These are phyloP conservation scores for Panellus pusillus DNA, from an alignment of 768 basidiomycete species.

Conservation along the genomic window DNA sequence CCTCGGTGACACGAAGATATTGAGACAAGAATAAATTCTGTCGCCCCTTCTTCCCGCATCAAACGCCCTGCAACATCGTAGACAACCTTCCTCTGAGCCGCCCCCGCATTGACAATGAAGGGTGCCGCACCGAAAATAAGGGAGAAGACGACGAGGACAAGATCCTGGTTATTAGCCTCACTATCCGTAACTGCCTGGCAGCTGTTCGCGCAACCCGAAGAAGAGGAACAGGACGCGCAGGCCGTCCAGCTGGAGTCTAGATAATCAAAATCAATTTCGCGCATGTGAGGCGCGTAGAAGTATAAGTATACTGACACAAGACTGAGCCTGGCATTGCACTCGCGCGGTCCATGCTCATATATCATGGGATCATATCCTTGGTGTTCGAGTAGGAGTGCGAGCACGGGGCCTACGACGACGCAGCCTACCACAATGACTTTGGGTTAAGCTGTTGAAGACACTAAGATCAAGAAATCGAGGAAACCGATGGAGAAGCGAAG, in stretches of 20 bases:
- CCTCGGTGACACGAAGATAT: not conserved
- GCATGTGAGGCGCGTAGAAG: not conserved
- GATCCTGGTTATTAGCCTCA: conserved; percentile 21
- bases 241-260: conserved; percentile 31
- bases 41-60: conserved; percentile 12
- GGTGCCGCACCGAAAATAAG: not conserved
- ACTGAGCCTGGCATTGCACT: conserved; percentile 30
- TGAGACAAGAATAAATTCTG: not conserved
- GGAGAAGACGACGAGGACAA: conserved; percentile 33
- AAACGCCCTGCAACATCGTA: conserved; percentile 20
- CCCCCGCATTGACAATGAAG: conserved; percentile 13
- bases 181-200: conserved; percentile 25
- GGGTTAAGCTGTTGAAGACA: conserved; percentile 9
- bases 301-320: conserved; percentile 27
- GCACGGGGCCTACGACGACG: conserved; percentile 41
- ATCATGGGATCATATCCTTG: conserved; percentile 39
- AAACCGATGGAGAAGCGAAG: too few relatives aligned
- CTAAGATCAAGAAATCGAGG: not conserved
- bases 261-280: too few relatives aligned
- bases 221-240: conserved; percentile 28
- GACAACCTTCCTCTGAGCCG: conserved; percentile 29
- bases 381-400: conserved; percentile 36
- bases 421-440: conserved; percentile 39
- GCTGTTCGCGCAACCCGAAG: conserved; percentile 26
- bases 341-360: conserved; percentile 30